These are phyloP conservation scores for Quercus tomentella DNA, from an alignment of 331 rosid genomes.

Conservation along the genomic window DNA sequence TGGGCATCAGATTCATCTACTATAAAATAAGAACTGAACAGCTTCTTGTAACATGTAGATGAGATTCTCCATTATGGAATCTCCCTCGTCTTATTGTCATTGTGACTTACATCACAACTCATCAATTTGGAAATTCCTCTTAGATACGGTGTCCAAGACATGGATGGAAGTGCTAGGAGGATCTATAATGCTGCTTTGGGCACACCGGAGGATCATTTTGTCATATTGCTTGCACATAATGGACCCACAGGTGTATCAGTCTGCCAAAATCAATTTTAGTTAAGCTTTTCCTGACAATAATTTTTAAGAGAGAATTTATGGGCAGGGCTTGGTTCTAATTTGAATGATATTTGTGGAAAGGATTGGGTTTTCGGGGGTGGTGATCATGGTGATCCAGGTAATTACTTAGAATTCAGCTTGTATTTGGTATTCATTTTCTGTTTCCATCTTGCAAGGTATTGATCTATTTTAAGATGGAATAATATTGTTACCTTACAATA, in stretches of 20 bases:
- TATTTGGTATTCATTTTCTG: constrained; percentile 5
- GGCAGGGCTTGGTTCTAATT: constrained; percentile 82
- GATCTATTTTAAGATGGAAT: background rate
- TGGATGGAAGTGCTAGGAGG: constrained; percentile 74
- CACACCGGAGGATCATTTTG: constrained; percentile 63
- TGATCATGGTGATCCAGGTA: constrained; percentile 93
- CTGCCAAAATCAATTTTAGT: constrained; percentile 16
- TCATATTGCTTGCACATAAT: constrained; percentile 85
- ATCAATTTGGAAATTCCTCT: constrained; percentile 19
- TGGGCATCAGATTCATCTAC: background rate
- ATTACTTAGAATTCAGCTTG: background rate
- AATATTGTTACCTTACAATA: constrained; percentile 7
- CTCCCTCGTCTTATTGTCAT: background rate
- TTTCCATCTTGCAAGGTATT: constrained; percentile 1
- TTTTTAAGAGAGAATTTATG: constrained; percentile 16
- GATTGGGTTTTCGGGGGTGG: constrained; percentile 79
- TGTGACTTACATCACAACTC: constrained; percentile 6
- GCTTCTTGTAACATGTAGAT: constrained; percentile 8
- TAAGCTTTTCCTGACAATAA: background rate
- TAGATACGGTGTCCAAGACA: constrained; percentile 80
- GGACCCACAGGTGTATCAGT: constrained; percentile 70
- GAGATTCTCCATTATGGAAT: constrained; percentile 16
- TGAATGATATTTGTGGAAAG: constrained; percentile 84
- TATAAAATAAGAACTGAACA: constrained; percentile 10
- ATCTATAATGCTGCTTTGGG: constrained; percentile 67